Evolutionary conservation across 495 filamentous ascomycete genomes (phyloP).

Genomic region (Hypomontagnella monticulosa): DNA sequence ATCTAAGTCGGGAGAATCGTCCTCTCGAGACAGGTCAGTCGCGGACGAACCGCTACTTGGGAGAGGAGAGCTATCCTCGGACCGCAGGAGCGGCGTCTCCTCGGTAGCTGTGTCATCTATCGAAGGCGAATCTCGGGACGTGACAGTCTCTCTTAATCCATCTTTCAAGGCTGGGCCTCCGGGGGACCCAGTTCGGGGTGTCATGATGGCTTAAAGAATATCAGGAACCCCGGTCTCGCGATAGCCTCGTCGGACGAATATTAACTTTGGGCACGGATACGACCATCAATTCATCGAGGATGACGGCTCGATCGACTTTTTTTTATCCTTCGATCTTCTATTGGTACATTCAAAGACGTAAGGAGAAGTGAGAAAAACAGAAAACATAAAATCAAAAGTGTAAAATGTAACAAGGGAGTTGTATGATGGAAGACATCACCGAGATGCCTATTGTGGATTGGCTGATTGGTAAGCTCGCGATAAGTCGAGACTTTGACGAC

Average conservation of each 20-base stretch:
- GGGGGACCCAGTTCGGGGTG: conserved; percentile 11
- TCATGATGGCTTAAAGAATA: conserved; percentile 16
- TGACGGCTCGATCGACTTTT: too few species aligned
- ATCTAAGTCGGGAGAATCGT: conserved; percentile 28
- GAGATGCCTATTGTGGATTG: conserved; percentile 26
- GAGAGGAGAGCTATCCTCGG: conserved; percentile 35
- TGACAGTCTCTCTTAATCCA: neutral
- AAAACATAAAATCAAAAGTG: neutral
- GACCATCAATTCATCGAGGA: too few species aligned
- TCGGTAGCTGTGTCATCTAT: conserved; percentile 44
- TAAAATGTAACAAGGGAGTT: neutral
- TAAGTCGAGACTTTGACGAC: neutral
- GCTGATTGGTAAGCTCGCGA: conserved; percentile 38
- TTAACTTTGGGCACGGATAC: too few species aligned
- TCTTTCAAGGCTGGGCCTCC: conserved; percentile 6
- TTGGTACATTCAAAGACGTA: neutral
- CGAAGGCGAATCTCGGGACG: conserved; percentile 8
- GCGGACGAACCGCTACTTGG: conserved; percentile 19
- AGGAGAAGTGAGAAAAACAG: neutral
- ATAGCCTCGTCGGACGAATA: neutral
- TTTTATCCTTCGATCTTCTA: too few species aligned
- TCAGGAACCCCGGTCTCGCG: conserved; percentile 1
- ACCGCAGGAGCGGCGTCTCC: conserved; percentile 51
- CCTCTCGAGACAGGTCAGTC: conserved; percentile 22
- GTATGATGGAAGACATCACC: conserved; percentile 11